phyloP scores from a whole-genome alignment of 805 yeast genomes.

The Torulaspora quercuum region DNA sequence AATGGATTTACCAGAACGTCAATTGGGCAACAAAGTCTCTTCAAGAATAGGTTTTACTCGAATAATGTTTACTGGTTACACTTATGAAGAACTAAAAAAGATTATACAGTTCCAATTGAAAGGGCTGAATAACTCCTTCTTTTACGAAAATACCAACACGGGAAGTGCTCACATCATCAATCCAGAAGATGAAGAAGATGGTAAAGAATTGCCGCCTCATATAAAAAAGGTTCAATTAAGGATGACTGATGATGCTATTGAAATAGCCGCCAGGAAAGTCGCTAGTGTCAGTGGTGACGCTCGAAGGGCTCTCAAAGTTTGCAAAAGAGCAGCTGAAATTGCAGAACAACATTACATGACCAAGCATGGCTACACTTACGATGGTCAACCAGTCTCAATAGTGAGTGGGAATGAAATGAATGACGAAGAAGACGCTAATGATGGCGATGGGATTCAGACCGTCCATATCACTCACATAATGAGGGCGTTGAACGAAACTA shows the following conservation, averaged over 20 bases:
- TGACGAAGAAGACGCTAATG: constrained; percentile 24
- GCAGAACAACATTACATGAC: constrained; percentile 62
- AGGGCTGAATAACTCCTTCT: constrained; percentile 39
- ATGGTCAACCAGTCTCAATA: constrained; percentile 18
- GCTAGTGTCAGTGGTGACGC: constrained; percentile 98
- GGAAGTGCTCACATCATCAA: constrained; percentile 38
- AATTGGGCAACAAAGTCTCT: constrained; percentile 80
- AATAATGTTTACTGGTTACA: constrained; percentile 84
- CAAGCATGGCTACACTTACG: constrained; percentile 35
- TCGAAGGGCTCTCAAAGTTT: constrained; percentile 81
- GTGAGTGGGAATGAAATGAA: constrained; percentile 13
- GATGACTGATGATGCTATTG: constrained; percentile 69
- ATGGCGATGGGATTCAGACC: constrained; percentile 42
- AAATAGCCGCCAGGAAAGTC: constrained; percentile 88
- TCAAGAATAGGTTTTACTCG: constrained; percentile 87
- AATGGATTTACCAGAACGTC: constrained; percentile 93
- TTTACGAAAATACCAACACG: constrained; percentile 37
- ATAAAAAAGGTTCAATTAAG: constrained; percentile 35
- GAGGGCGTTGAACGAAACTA: constrained; percentile 74
- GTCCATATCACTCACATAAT: constrained; percentile 74
- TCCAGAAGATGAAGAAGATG: constrained; percentile 14
- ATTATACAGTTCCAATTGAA: constrained; percentile 73
- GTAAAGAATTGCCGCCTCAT: constrained; percentile 15
- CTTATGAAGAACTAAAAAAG: constrained; percentile 67
- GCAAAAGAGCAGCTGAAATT: constrained; percentile 84